These are phyloP conservation scores for Tuber microsphaerosporum DNA, from an alignment of 495 filamentous ascomycete species.

Conservation along the genomic window DNA sequence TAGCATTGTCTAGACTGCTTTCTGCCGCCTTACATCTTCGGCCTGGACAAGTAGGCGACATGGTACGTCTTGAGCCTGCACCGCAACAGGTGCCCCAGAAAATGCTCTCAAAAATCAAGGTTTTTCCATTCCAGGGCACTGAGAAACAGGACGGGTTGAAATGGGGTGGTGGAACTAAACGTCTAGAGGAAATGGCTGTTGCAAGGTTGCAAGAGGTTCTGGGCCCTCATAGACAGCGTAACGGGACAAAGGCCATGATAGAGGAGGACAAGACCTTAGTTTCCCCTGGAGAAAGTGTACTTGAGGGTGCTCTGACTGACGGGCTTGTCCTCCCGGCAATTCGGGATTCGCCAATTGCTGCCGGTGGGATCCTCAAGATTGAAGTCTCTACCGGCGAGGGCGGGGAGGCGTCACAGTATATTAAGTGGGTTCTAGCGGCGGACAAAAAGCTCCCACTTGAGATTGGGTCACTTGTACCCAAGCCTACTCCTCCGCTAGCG, in stretches of 20 bases:
- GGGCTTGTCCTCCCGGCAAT: conserved; percentile 62
- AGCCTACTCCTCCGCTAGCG: conserved; percentile 47
- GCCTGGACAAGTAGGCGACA: conserved; percentile 70
- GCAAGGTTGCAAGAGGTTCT: conserved; percentile 36
- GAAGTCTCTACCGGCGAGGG: conserved; percentile 43
- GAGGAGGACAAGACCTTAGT: conserved; percentile 38
- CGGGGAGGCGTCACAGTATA: conserved; percentile 47
- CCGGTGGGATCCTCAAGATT: conserved; percentile 35
- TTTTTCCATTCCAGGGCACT: conserved; percentile 65
- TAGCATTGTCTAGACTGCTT: conserved; percentile 66
- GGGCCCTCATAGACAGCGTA: conserved; percentile 57
- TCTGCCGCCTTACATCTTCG: conserved; percentile 62
- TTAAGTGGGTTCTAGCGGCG: conserved; percentile 68
- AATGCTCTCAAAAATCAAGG: conserved; percentile 53
- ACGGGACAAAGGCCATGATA: conserved; percentile 39
- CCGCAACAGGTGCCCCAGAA: conserved; percentile 54
- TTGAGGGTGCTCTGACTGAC: conserved; percentile 84
- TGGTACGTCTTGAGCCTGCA: conserved; percentile 74
- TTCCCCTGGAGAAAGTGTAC: conserved; percentile 51
- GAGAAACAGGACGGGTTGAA: conserved; percentile 59
- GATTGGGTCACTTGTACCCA: conserved; percentile 49
- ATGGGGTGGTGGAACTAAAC: conserved; percentile 80
- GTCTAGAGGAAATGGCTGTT: conserved; percentile 39
- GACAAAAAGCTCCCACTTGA: conserved; percentile 66
- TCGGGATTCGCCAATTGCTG: conserved; percentile 37